phyloP scores from a whole-genome alignment of 805 yeast species.

The Hanseniaspora lachancei region DNA sequence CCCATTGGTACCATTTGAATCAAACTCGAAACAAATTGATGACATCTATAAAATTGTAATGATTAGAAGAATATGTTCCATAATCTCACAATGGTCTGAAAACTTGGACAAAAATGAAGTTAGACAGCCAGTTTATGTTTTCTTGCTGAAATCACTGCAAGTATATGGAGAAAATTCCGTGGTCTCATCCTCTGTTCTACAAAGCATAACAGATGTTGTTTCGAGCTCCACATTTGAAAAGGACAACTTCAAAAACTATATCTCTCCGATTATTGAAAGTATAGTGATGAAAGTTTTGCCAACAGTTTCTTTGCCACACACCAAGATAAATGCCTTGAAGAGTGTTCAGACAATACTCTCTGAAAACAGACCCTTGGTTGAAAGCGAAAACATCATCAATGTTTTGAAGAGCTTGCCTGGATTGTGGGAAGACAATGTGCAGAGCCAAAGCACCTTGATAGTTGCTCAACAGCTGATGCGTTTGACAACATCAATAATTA shows the following conservation, averaged over 20 bases:
- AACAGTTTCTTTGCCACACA: slow-evolving; percentile 49
- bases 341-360: slow-evolving; percentile 51
- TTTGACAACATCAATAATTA: slow-evolving; percentile 42
- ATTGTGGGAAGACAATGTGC: slow-evolving; percentile 40
- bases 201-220: slow-evolving; percentile 52
- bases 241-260: slow-evolving; percentile 50
- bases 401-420: slow-evolving; percentile 51
- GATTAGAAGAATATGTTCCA: slow-evolving; percentile 61
- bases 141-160: slow-evolving; percentile 40
- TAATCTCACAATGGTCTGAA: slow-evolving; percentile 70
- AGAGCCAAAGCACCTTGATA: slow-evolving; percentile 32
- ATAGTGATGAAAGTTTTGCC: slow-evolving; percentile 37
- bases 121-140: slow-evolving; percentile 43
- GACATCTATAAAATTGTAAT: slow-evolving; percentile 31
- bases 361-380: slow-evolving; percentile 51
- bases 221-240: slow-evolving; percentile 83
- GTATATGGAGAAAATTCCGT: slow-evolving; percentile 53
- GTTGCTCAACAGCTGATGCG: slow-evolving; percentile 41
- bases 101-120: slow-evolving; percentile 50
- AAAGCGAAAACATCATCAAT: slow-evolving; percentile 37
- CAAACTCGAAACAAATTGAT: slow-evolving; percentile 27
- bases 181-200: slow-evolving; percentile 63
- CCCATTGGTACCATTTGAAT: slow-evolving; percentile 39
- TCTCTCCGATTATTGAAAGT: slow-evolving; percentile 38
- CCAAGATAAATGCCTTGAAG: slow-evolving; percentile 60